These are phyloP conservation scores for Planoprotostelium fungivorum DNA, from an alignment of 78 protist genomes.

Conservation along the genomic window DNA sequence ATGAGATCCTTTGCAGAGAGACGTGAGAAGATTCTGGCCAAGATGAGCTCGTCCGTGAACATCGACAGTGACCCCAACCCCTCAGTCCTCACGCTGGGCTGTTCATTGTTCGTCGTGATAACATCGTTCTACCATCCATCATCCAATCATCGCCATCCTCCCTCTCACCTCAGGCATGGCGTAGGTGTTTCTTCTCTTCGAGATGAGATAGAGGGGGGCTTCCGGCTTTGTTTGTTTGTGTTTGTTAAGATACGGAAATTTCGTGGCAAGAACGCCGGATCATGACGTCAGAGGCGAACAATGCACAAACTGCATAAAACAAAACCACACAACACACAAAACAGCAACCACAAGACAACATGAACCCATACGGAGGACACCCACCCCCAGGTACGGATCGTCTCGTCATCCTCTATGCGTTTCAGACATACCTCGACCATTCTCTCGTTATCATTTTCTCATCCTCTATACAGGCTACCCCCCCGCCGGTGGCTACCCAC, in stretches of 20 bases:
- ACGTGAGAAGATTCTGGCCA: conserved; percentile 8
- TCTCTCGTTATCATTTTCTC: not conserved
- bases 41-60: conserved; percentile 15
- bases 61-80: conserved; percentile 16
- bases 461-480: conserved; percentile 40
- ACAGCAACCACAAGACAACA: not conserved
- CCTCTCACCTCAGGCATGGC: conserved; percentile 4
- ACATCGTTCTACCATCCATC: not conserved
- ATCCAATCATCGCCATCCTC: not conserved
- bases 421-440: not conserved
- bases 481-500: conserved; percentile 21
- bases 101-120: conserved; percentile 9
- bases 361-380: not conserved
- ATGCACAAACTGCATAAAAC: not conserved
- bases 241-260: not conserved
- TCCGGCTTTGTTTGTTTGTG: not conserved
- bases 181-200: not conserved
- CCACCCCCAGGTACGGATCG: conserved; percentile 2
- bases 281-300: not conserved
- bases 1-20: conserved; percentile 19
- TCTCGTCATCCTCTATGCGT: not conserved
- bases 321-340: not conserved
- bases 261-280: no score
- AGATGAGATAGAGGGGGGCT: not conserved
- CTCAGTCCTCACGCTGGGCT: conserved; percentile 12